These are phyloP conservation scores for Penicillium fuscoglaucum DNA, from an alignment of 2,329 filamentous ascomycete species.

Conservation along the genomic window DNA sequence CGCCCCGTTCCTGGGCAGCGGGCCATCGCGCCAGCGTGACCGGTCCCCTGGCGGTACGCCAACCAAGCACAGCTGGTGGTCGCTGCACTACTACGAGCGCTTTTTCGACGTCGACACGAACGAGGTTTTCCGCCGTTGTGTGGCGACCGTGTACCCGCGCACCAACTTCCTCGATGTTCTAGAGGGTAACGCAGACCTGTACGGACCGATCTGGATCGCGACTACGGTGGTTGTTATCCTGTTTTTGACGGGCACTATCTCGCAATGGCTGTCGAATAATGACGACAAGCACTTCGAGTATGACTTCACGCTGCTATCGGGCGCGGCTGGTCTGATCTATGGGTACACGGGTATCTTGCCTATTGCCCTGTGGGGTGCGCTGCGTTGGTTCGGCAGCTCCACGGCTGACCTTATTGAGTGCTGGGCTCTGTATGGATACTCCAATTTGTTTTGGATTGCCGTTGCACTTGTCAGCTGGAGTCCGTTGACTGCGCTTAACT, in stretches of 20 bases:
- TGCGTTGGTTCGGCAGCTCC: constrained; percentile 95
- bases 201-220: constrained; percentile 98
- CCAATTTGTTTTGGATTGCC: constrained; percentile 95
- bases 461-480: constrained; percentile 92
- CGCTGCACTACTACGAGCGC: constrained; percentile 88
- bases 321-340: constrained; percentile 88
- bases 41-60: constrained; percentile 44
- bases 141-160: constrained; percentile 83
- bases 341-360: constrained; percentile 91
- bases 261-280: constrained; percentile 74
- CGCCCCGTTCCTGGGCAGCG: constrained; percentile 52
- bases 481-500: constrained; percentile 82
- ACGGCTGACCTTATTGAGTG: constrained; percentile 91
- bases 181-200: constrained; percentile 94
- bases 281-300: constrained; percentile 76
- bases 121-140: constrained; percentile 82
- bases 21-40: constrained; percentile 40
- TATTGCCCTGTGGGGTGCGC: constrained; percentile 76
- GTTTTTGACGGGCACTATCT: constrained; percentile 93
- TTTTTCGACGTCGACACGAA: constrained; percentile 98
- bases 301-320: constrained; percentile 85
- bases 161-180: constrained; percentile 96
- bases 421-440: constrained; percentile 93
- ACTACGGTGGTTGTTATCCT: constrained; percentile 95
- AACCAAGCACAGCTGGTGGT: constrained; percentile 88